Evolutionary conservation across 2,329 filamentous ascomycete genomes (phyloP).

Genomic region (Verticillium nubilum): DNA sequence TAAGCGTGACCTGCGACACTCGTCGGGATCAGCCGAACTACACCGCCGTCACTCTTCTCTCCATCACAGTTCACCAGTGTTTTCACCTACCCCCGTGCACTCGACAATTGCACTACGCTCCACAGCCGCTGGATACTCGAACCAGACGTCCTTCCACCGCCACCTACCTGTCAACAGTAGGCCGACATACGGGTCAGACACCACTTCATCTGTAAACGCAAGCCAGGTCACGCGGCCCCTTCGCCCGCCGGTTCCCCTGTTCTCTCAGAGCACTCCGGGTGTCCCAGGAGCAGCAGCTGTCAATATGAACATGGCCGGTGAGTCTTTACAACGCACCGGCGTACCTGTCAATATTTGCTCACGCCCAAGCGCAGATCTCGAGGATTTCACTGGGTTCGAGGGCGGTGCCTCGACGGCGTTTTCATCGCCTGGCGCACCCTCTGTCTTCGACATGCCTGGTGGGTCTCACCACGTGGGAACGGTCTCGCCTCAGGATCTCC

Average conservation of each 20-base stretch:
- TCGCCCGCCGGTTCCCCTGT: slow-evolving; percentile 68
- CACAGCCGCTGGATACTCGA: no score
- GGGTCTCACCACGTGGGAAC: slow-evolving; percentile 57
- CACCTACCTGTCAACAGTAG: neutral
- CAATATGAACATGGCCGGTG: slow-evolving; percentile 57
- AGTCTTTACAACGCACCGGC: slow-evolving; percentile 11
- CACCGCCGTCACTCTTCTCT: slow-evolving; percentile 40
- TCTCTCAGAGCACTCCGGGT: slow-evolving; percentile 55
- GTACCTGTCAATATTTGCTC: neutral
- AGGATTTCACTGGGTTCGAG: slow-evolving; percentile 53
- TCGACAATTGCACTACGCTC: neutral
- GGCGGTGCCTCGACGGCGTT: slow-evolving; percentile 42
- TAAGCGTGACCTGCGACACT: slow-evolving; percentile 35
- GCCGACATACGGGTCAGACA: no score
- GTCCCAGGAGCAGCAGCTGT: slow-evolving; percentile 30
- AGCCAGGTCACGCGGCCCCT: slow-evolving; percentile 12
- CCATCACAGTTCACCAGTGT: slow-evolving; percentile 47
- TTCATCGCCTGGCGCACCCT: slow-evolving; percentile 46
- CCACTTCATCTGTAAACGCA: neutral
- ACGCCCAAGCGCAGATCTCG: slow-evolving; percentile 33
- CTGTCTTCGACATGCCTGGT: slow-evolving; percentile 44
- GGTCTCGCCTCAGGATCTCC: slow-evolving; percentile 78
- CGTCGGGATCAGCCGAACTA: slow-evolving; percentile 20
- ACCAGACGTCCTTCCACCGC: neutral
- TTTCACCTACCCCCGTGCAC: neutral